Base-by-base conservation (phyloP, 176 grass and related monocot genomes). In the Pharus latifolius region DNA sequence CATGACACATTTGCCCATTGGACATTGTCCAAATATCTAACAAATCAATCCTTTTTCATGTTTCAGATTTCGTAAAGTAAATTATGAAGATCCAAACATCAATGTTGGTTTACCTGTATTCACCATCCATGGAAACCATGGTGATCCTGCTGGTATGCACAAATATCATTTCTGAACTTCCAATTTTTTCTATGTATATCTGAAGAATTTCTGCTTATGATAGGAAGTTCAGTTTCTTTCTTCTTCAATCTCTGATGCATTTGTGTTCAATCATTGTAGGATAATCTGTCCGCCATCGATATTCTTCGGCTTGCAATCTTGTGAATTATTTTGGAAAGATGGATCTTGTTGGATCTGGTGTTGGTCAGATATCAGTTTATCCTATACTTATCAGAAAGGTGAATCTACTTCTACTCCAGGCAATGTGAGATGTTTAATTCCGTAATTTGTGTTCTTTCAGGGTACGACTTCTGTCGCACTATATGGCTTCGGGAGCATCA, bases 301-400 rank as follows among this genome's bases (percentile, higher is more conserved):
- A 89, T 92, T 49, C 83, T 96, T 84, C 92, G 8, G 83, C 88
- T 38, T 75, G 83, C 56, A 89, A 91, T 74, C 47, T 96, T 57
- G 73, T 96, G 31, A 96, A 96, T 67, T 96, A 96, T 62, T 96
- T 96, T 67, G 92, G 92, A 25, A 96, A 96, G 62, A 81, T 87
- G 62, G 70, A 84, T 56, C 69, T 87, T 62, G 88, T 77, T 16
- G 72, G 85, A 26, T 85, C 88, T 31, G 88, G 77, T 3, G 74
- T 87, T 55, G 88, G 74, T 52, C 43, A 96, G 56, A 70, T 89
- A 76, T 66, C 49, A 56, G 59, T 96, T 44, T 78, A 73, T 78
- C 92, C 88, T 67, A 66, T 87, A 77, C 78, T 96, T 16, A 74
- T 96, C 16, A 87, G 40, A 77, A 96, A 96, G 88, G 92, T 91